Percentiles rank a stretch among this genome's conserved stretches.
Evolutionary conservation across 23 red algal species (phyloP).

Genomic region (Gracilaria gracilis): DNA sequence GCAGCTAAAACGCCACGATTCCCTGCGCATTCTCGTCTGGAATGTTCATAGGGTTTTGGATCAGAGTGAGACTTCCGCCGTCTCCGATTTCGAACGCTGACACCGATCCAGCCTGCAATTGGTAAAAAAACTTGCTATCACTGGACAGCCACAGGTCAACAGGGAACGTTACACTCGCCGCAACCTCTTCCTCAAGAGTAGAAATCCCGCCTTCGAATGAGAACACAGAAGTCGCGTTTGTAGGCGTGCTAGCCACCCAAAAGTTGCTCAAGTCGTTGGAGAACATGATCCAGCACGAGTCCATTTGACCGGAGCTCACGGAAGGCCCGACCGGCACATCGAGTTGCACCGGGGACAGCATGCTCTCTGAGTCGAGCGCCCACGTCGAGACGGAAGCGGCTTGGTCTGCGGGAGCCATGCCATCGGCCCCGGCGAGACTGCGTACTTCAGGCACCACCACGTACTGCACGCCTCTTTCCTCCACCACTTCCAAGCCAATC

Average conservation of each 20-base stretch:
- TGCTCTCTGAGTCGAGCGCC: background rate
- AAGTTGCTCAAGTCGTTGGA: background rate
- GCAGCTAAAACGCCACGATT: constrained; percentile 7
- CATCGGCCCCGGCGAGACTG: constrained; percentile 12
- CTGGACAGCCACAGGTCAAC: background rate
- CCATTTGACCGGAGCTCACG: background rate
- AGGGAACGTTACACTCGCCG: background rate
- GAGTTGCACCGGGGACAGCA: background rate
- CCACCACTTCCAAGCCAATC: constrained; percentile 17
- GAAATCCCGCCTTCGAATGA: constrained; percentile 9
- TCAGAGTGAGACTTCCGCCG: constrained; percentile 12
- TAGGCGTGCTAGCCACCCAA: constrained; percentile 10
- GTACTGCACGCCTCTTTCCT: background rate
- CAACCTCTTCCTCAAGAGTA: constrained; percentile 8
- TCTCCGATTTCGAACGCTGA: constrained; percentile 1
- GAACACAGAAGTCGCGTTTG: constrained; percentile 10
- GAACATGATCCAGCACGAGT: constrained; percentile 23
- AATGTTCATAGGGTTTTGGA: constrained; percentile 34
- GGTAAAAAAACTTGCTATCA: constrained; percentile 30
- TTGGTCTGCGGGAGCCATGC: background rate
- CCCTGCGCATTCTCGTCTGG: background rate
- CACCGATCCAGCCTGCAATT: constrained; percentile 4
- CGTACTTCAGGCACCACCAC: constrained; percentile 29
- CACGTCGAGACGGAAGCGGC: constrained; percentile 9
- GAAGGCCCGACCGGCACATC: constrained; percentile 8